Evolutionary conservation across 768 basidiomycete species (phyloP), one percentile per base, ranked within the genome.

Genomic region (Lactifluus subvellereus): DNA sequence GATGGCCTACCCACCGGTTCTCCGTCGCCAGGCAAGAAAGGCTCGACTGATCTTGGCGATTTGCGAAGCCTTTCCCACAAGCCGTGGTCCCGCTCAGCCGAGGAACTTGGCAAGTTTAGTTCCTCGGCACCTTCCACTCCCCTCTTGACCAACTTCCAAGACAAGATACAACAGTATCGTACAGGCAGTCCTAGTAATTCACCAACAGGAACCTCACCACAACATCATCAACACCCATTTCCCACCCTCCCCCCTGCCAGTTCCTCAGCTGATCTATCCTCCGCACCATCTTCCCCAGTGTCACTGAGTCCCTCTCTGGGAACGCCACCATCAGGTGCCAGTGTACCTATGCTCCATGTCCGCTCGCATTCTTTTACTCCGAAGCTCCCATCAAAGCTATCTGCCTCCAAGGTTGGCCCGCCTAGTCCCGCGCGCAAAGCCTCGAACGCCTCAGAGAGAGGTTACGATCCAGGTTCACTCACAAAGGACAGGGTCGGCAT

Each of bases 1-100:
- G 51, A 81, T 76, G 77, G 78, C 13, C 68, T 64, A 60, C 40
- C 59, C 61, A 49, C 65, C 71, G 20, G 67, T 69, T 71, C 74
- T 54, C 73, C 74, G 61, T 74, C 77, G 1, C 59, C 70, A 14
- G 70, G 70, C 45, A 62, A 73, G 65, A 70, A 72, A 6, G 51
- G 64, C 4, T 69, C 74, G 13, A 74, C 74, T 4, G 78, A 77
- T 18, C 76, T 82, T 5, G 88, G 88, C 4, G 89, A 91, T 73
- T 78, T 91, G 54, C 84, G 87, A 49, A 76, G 72, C 54, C 83
- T 89, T 10, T 87, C 88, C 0, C 80, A 84, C 68, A 87, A 84
- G 71, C 81, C 80, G 13, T 92, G 90, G 90, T 90, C 89, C 30
- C 84, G 78, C 70, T 91, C 88, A 6, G 89, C 84, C 22, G 90